These are phyloP conservation scores for Gossypium trilobum DNA, from an alignment of 441 rosid species.

Conservation along the genomic window DNA sequence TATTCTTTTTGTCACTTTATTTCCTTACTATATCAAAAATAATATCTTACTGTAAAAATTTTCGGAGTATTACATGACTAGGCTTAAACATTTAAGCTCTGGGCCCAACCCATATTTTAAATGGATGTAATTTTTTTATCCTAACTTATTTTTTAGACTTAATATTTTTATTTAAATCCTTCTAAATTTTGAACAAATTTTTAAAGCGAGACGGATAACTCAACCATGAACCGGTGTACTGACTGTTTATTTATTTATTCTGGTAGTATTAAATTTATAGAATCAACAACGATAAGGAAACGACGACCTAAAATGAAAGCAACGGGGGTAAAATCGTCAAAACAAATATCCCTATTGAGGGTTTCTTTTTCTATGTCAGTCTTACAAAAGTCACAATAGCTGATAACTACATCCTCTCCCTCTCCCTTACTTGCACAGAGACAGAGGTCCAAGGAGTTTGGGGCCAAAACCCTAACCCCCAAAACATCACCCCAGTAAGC, in stretches of 20 bases:
- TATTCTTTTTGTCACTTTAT: no score
- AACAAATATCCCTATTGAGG: background rate
- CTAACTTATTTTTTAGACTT: accelerated
- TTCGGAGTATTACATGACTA: no score
- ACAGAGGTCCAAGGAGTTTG: slow-evolving; percentile 11
- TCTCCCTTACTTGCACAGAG: background rate
- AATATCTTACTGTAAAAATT: no score
- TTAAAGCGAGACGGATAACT: no score
- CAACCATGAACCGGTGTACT: no score
- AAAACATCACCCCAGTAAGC: background rate
- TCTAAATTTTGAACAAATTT: no score
- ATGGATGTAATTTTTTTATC: no score
- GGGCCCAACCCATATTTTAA: no score
- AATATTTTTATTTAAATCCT: no score
- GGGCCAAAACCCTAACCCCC: slow-evolving; percentile 11
- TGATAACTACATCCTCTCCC: background rate
- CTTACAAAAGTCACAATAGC: background rate
- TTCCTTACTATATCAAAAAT: no score
- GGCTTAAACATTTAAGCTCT: no score
- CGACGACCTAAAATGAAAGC: background rate
- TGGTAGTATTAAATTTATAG: background rate
- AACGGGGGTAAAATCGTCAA: background rate
- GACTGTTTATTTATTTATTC: no score
- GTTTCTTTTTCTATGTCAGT: background rate
- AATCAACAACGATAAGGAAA: background rate